Evolutionary conservation across 1,284 basidiomycete genomes (phyloP).

Genomic region (Apiotrichum sp.): DNA sequence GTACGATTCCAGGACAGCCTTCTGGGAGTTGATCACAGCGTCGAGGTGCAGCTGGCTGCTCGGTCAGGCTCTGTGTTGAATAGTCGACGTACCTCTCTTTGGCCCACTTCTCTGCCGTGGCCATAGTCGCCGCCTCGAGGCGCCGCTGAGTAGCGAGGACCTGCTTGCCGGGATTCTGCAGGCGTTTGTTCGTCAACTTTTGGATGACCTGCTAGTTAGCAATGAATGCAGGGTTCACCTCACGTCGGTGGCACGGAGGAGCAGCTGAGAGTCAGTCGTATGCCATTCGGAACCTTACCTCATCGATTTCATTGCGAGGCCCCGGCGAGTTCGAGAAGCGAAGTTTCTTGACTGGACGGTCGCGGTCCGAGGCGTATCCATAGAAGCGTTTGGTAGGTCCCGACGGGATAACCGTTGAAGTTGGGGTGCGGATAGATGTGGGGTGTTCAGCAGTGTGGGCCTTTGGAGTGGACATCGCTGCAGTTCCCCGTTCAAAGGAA

Average conservation of each 20-base stretch:
- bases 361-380: too few relatives aligned
- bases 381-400: constrained; percentile 10
- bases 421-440: constrained; percentile 2
- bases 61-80: background rate
- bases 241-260: background rate
- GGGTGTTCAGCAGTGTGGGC: background rate
- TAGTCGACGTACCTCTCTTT: background rate
- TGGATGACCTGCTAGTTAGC: constrained; percentile 29
- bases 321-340: constrained; percentile 4
- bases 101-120: background rate
- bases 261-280: background rate
- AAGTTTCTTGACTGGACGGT: constrained; percentile 28
- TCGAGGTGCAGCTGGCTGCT: background rate
- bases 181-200: background rate
- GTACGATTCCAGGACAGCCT: background rate
- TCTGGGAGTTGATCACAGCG: background rate
- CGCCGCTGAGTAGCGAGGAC: background rate
- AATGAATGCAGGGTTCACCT: constrained; percentile 13
- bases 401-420: background rate
- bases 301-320: too few relatives aligned
- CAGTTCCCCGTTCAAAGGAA: too few relatives aligned
- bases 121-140: background rate
- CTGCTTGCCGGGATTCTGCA: background rate
- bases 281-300: too few relatives aligned
- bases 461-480: background rate